Evolutionary conservation across 331 rosid genomes (phyloP).

Genomic region (Malus hybrid): DNA sequence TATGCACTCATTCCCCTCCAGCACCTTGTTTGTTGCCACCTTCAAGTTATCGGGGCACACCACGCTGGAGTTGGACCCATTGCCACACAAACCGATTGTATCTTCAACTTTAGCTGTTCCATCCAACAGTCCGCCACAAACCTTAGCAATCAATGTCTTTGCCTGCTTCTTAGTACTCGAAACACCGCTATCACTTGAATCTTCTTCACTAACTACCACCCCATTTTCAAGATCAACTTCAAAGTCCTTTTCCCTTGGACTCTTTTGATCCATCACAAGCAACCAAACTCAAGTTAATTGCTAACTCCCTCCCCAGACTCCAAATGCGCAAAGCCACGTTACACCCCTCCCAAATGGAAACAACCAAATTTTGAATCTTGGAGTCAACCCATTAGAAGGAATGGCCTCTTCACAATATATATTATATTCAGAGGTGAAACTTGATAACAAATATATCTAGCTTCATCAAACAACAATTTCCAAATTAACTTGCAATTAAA

Average conservation of each 20-base stretch:
- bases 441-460: slow-evolving; percentile 4
- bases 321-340: slow-evolving; percentile 10
- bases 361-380: slow-evolving; percentile 7
- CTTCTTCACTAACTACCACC: slow-evolving; percentile 33
- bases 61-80: slow-evolving; percentile 25
- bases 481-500: slow-evolving; percentile 1
- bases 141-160: slow-evolving; percentile 29
- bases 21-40: slow-evolving; percentile 22
- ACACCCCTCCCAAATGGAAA: background rate
- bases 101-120: slow-evolving; percentile 36
- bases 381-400: slow-evolving; percentile 30
- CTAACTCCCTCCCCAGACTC: slow-evolving; percentile 2
- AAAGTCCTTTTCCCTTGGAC: slow-evolving; percentile 30
- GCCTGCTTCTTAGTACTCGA: slow-evolving; percentile 32
- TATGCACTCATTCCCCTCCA: slow-evolving; percentile 24
- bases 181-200: slow-evolving; percentile 24
- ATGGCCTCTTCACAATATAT: background rate
- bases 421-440: background rate
- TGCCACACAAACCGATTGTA: slow-evolving; percentile 23
- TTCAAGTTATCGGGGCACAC: slow-evolving; percentile 27
- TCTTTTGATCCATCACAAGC: slow-evolving; percentile 39
- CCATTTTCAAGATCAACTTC: slow-evolving; percentile 86
- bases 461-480: slow-evolving; percentile 18
- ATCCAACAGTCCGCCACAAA: slow-evolving; percentile 42
- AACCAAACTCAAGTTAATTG: slow-evolving; percentile 18